Evolutionary conservation across 2,329 filamentous ascomycete species (phyloP).

Genomic region (Intubia oerlemansii): DNA sequence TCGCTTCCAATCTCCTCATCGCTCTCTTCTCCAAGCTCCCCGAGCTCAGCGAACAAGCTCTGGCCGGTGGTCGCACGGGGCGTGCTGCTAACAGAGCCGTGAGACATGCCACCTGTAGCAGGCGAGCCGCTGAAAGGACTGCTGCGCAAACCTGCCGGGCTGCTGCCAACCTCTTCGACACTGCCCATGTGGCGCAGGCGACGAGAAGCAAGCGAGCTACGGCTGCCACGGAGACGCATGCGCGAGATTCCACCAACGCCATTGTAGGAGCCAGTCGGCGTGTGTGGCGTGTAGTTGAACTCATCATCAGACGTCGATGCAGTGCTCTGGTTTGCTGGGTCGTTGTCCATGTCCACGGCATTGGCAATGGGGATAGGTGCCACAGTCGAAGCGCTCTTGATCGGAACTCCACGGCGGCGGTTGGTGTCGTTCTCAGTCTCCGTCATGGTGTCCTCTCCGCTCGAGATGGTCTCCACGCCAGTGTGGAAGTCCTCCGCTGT

Average conservation of each 20-base stretch:
- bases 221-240: slow-evolving; percentile 50
- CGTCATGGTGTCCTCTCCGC: slow-evolving; percentile 52
- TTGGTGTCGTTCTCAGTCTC: slow-evolving; percentile 44
- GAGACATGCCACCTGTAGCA: slow-evolving; percentile 12
- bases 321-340: slow-evolving; percentile 44
- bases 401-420: slow-evolving; percentile 5
- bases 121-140: slow-evolving; percentile 19
- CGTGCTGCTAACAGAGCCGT: slow-evolving; percentile 29
- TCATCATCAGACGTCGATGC: slow-evolving; percentile 74
- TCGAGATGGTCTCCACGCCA: slow-evolving; percentile 50
- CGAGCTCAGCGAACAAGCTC: slow-evolving; percentile 80
- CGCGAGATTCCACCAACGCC: slow-evolving; percentile 14
- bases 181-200: slow-evolving; percentile 40
- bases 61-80: slow-evolving; percentile 31
- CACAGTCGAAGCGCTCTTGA: too few species aligned
- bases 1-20: slow-evolving; percentile 46
- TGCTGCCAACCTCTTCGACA: slow-evolving; percentile 24
- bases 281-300: slow-evolving; percentile 40
- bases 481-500: slow-evolving; percentile 94
- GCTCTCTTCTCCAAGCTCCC: slow-evolving; percentile 47
- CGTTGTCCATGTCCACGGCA: slow-evolving; percentile 1
- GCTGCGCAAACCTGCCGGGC: slow-evolving; percentile 24
- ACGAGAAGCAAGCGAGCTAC: slow-evolving; percentile 31
- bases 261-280: slow-evolving; percentile 38
- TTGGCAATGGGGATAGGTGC: too few species aligned